phyloP scores from a whole-genome alignment of 371 early-diverging fungal species.

The Basidiobolus meristosporus region DNA sequence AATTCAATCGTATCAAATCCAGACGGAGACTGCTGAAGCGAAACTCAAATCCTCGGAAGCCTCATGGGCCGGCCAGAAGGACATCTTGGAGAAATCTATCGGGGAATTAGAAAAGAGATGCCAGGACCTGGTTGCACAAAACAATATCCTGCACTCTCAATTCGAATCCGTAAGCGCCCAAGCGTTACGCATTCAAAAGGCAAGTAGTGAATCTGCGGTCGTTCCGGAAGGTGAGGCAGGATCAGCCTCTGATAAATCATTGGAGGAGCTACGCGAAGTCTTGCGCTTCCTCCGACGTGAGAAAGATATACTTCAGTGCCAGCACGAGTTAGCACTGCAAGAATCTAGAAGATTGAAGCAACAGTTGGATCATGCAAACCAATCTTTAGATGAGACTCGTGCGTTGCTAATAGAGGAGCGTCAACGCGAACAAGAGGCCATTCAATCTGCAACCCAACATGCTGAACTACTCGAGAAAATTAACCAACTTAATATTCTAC shows the following conservation, averaged over 20 bases:
- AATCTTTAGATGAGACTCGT: constrained; percentile 37
- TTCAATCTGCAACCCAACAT: constrained; percentile 24
- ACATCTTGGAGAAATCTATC: constrained; percentile 17
- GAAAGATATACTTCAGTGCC: constrained; percentile 35
- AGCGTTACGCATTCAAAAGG: constrained; percentile 11
- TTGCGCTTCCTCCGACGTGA: constrained; percentile 41
- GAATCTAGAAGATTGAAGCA: constrained; percentile 30
- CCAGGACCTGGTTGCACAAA: constrained; percentile 30
- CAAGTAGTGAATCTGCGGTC: no score
- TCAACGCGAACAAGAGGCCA: constrained; percentile 11
- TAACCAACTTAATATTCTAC: constrained; percentile 33
- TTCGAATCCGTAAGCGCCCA: constrained; percentile 35
- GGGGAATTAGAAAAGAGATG: constrained; percentile 17
- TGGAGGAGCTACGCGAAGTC: constrained; percentile 31
- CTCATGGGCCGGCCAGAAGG: constrained; percentile 19
- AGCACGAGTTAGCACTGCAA: constrained; percentile 35
- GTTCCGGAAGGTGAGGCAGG: no score
- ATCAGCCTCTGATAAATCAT: no score
- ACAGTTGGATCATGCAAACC: constrained; percentile 29
- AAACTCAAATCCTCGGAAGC: constrained; percentile 13
- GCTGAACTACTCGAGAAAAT: constrained; percentile 34
- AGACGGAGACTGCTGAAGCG: constrained; percentile 12
- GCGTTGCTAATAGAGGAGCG: constrained; percentile 23
- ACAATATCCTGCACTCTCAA: constrained; percentile 39
- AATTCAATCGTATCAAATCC: constrained; percentile 2